A percentile compares a stretch with the other conserved stretches of the same genome.
Evolutionary conservation across 2,329 filamentous ascomycete species (phyloP).

Genomic region (Hymenoscyphus occultus): DNA sequence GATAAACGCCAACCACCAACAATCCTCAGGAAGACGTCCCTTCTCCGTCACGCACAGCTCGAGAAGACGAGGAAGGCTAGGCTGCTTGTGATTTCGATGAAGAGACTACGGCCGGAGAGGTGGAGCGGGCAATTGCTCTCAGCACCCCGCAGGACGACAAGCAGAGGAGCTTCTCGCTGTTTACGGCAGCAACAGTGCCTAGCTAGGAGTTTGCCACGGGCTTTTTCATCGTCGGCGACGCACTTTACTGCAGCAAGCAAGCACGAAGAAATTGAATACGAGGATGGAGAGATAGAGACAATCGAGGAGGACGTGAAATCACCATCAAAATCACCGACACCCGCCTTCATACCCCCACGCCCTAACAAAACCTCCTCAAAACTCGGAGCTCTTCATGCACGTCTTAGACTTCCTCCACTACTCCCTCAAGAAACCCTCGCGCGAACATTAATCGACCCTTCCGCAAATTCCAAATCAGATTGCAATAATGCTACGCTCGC

Average conservation of each 20-base stretch:
- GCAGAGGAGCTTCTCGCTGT: conserved; percentile 41
- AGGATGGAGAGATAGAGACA: conserved; percentile 25
- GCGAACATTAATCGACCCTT: conserved; percentile 78
- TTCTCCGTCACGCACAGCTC: conserved; percentile 14
- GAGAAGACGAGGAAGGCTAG: conserved; percentile 23
- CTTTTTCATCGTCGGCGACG: conserved; percentile 13
- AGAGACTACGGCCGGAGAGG: conserved; percentile 59
- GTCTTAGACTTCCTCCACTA: conserved; percentile 76
- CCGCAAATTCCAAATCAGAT: conserved; percentile 72
- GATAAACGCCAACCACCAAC: conserved; percentile 20
- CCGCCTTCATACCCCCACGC: conserved; percentile 61
- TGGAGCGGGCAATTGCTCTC: conserved; percentile 59
- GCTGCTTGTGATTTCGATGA: conserved; percentile 43
- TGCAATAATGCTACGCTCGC: conserved; percentile 90
- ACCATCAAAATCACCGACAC: conserved; percentile 11
- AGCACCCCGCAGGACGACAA: conserved; percentile 32
- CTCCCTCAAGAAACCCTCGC: conserved; percentile 84
- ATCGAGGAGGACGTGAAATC: not conserved
- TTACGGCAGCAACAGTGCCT: conserved; percentile 35
- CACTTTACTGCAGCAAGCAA: not conserved
- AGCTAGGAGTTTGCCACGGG: conserved; percentile 25
- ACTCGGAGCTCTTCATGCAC: conserved; percentile 86
- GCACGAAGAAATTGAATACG: conserved; percentile 27
- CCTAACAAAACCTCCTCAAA: conserved; percentile 77
- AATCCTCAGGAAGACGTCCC: conserved; percentile 15